Base-by-base conservation (phyloP, 2,329 filamentous ascomycete genomes). In the Penicillium sp. region DNA sequence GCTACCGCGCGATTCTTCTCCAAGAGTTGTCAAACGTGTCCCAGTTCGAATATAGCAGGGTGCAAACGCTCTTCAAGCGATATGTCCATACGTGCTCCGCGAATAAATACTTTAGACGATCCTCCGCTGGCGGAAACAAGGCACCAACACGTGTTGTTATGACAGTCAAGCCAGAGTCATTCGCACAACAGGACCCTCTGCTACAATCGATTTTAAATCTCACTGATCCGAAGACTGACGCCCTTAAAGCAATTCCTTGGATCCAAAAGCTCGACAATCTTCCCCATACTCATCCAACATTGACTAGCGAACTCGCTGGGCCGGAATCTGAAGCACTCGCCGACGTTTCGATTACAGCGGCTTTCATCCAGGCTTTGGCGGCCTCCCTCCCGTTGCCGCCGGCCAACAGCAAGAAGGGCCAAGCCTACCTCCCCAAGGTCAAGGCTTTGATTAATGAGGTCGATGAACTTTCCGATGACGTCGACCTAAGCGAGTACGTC, bases 1-100 rank as follows among this genome's bases (percentile, higher is more conserved):
- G 66, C 0, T 73, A 74, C 44, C 71, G 67, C 5, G 66, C 64
- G 1, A 71, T 78, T 1, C 56, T 84, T 8, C 70, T 82, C 2
- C 81, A 84, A 61, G 82, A 85, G 53, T 62, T 84, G 0, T 74
- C 77, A 29, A 83, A 83, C 51, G 58, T 81, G 4, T 81, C 76
- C 23, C 71, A 83, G n/a, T 60, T 82, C 0, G 82, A 83, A 54
- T 84, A 79, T 51, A 55, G 47, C 1, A 78, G 79, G 1, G 67
- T 72, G 0, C 79, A 82, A 45, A 64, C 68, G 13, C 26, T 73
- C 0, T 76, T 84, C 51, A 82, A 78, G 61, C 81, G 81, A 7
- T 68, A 77, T 1, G 66, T 83, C 1, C 74, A 81, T 45, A 73
- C 71, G 0, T 62, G 61, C 0, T 71, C 66, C 0, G 81, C 78